Conservation (phyloP, 2,329 filamentous ascomycete genomes). For the Celoporthe dispersa region DNA sequence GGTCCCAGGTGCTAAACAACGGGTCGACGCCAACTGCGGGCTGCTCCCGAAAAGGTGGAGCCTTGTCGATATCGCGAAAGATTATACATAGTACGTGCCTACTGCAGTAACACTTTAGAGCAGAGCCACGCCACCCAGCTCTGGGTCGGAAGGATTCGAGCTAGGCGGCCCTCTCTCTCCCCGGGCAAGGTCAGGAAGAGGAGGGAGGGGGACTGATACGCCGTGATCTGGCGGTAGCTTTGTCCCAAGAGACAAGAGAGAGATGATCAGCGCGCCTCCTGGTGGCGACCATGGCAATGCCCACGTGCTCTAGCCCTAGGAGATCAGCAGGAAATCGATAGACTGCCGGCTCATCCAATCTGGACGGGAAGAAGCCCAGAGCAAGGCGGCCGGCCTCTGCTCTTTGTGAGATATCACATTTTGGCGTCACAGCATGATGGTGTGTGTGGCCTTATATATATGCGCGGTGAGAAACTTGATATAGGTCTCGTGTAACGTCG, state of each 20-base stretch:
- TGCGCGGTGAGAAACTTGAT: conserved; percentile 19
- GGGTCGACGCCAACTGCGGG: not conserved
- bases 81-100: not conserved
- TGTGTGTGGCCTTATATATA: conserved; percentile 19
- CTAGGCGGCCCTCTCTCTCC: not conserved
- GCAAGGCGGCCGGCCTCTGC: conserved; percentile 17
- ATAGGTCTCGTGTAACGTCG: conserved; percentile 6
- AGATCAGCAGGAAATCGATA: conserved; percentile 18
- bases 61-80: conserved; percentile 2
- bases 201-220: not conserved
- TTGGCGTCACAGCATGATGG: conserved; percentile 15
- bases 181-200: not conserved
- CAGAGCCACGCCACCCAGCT: not conserved
- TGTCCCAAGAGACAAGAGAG: no score
- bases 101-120: not conserved
- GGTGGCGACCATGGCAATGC: not conserved
- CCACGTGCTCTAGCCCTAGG: conserved; percentile 12
- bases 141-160: conserved; percentile 5
- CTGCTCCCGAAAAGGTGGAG: conserved; percentile 9
- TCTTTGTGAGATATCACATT: conserved; percentile 28
- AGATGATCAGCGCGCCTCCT: not conserved
- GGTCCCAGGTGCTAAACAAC: not conserved
- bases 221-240: not conserved
- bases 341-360: conserved; percentile 11
- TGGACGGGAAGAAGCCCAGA: conserved; percentile 12